Evolutionary conservation across 1,139 yeast genomes (phyloP).

Genomic region (Taphrina pruni): DNA sequence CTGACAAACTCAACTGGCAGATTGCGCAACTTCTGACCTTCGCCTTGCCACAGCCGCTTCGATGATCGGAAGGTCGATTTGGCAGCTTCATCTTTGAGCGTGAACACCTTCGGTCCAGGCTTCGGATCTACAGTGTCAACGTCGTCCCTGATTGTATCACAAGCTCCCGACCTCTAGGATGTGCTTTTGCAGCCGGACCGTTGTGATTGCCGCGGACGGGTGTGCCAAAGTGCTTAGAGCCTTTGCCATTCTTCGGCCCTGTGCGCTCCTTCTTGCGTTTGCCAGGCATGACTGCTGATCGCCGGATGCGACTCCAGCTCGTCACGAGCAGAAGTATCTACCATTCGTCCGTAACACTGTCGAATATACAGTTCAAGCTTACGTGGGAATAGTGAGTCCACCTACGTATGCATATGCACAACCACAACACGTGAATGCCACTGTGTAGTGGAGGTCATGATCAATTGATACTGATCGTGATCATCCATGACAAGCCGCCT

Average conservation of each 20-base stretch:
- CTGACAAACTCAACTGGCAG: constrained; percentile 32
- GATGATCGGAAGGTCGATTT: constrained; percentile 24
- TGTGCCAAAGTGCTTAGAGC: constrained; percentile 5
- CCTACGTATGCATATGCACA: neutral
- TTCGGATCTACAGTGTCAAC: constrained; percentile 14
- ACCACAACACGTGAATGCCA: no score
- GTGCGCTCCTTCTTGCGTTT: constrained; percentile 34
- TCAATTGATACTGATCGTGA: no score
- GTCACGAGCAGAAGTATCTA: neutral
- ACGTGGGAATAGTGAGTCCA: constrained; percentile 4
- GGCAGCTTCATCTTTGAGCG: constrained; percentile 29
- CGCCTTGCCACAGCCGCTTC: constrained; percentile 39
- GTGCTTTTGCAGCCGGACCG: neutral
- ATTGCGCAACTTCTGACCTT: constrained; percentile 30
- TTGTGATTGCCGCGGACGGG: constrained; percentile 2
- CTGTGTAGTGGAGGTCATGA: no score
- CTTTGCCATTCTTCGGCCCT: constrained; percentile 15
- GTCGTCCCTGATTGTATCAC: neutral
- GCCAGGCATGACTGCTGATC: constrained; percentile 26
- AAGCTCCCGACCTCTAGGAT: constrained; percentile 11
- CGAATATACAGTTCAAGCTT: neutral
- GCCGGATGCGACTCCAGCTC: neutral
- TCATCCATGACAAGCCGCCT: no score
- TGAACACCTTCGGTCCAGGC: constrained; percentile 10
- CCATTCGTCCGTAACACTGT: no score